phyloP scores from a whole-genome alignment of 345 rosid species.

The Eucalyptus rudis region DNA sequence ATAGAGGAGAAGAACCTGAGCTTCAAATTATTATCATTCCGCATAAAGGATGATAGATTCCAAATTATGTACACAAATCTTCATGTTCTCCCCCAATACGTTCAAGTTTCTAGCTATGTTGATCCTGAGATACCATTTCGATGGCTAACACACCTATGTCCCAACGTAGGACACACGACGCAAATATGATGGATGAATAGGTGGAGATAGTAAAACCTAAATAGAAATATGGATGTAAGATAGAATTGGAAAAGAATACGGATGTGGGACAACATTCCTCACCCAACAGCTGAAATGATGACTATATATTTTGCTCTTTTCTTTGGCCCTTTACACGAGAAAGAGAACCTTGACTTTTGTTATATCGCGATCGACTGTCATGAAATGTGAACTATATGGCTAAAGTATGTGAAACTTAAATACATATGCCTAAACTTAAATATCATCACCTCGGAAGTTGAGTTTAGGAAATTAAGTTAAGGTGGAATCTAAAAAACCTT shows the following conservation, averaged over 20 bases:
- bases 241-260: neutral
- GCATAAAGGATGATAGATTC: rapidly evolving
- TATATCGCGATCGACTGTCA: neutral
- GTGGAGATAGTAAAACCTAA: neutral
- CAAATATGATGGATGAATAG: neutral
- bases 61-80: too few relatives aligned
- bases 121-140: too few relatives aligned
- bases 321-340: neutral
- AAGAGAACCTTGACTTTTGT: neutral
- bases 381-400: neutral
- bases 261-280: neutral
- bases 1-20: rapidly evolving
- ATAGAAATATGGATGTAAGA: neutral
- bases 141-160: neutral
- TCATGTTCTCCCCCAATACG: too few relatives aligned
- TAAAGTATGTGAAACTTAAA: neutral
- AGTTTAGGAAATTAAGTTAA: neutral
- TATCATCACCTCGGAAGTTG: neutral
- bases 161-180: neutral
- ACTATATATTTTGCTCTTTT: neutral
- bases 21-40: rapidly evolving
- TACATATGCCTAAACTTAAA: neutral
- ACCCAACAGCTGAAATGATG: neutral
- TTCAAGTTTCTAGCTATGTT: too few relatives aligned
- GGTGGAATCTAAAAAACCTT: neutral